phyloP scores from a whole-genome alignment of 2,329 filamentous ascomycete genomes.

The Dactylellina haptotyla region DNA sequence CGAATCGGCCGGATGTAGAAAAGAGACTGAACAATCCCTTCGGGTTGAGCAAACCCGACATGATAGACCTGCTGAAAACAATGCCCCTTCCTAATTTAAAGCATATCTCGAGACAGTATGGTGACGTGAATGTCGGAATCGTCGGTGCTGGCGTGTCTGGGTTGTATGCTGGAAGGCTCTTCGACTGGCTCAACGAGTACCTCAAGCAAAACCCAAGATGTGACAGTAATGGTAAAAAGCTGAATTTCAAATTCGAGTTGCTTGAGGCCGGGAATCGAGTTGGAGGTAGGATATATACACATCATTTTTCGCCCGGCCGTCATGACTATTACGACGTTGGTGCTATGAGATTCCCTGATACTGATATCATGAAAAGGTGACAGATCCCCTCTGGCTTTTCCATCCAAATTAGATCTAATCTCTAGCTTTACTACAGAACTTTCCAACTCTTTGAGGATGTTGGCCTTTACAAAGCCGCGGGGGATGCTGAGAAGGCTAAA shows the following conservation, averaged over 20 bases:
- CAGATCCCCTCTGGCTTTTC: neutral
- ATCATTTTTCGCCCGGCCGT: neutral
- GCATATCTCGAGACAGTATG: neutral
- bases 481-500: neutral
- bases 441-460: conserved; percentile 47
- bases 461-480: neutral
- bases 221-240: conserved; percentile 32
- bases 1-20: neutral
- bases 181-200: conserved; percentile 58
- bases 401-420: neutral
- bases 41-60: neutral
- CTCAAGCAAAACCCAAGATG: neutral
- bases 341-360: conserved; percentile 62
- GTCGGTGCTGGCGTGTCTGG: conserved; percentile 61
- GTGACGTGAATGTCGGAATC: conserved; percentile 59
- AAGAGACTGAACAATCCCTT: neutral
- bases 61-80: neutral
- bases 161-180: conserved; percentile 60
- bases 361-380: conserved; percentile 58
- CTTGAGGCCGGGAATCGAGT: conserved; percentile 58
- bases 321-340: conserved; percentile 63
- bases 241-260: conserved; percentile 60
- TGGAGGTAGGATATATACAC: conserved; percentile 15
- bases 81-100: conserved; percentile 11
- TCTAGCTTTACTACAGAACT: neutral